These are phyloP conservation scores for Sphaerulina musiva DNA, from an alignment of 2,329 filamentous ascomycete genomes.

Conservation along the genomic window DNA sequence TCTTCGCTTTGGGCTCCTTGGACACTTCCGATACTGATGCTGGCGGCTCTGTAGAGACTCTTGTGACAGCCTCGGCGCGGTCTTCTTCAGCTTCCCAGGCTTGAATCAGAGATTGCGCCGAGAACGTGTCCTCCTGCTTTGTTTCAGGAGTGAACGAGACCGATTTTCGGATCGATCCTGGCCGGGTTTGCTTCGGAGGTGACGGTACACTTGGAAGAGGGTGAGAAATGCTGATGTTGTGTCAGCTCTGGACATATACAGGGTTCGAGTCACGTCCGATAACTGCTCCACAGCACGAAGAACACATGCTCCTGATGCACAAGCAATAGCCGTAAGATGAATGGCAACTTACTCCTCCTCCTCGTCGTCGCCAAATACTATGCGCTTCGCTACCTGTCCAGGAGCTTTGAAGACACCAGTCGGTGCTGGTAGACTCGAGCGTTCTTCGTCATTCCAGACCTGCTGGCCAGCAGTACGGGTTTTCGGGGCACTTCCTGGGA, in stretches of 20 bases:
- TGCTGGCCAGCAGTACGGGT: slow-evolving; percentile 1
- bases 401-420: slow-evolving; percentile 16
- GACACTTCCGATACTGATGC: slow-evolving; percentile 19
- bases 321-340: not conserved
- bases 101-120: slow-evolving; percentile 47
- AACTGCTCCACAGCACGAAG: not conserved
- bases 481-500: slow-evolving; percentile 4
- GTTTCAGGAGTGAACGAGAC: slow-evolving; percentile 61
- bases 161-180: slow-evolving; percentile 42
- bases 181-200: not conserved
- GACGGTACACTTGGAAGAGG: not conserved
- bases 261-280: not conserved
- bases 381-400: slow-evolving; percentile 16
- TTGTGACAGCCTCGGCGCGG: slow-evolving; percentile 20
- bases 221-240: slow-evolving; percentile 2
- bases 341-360: slow-evolving; percentile 18
- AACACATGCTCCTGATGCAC: not conserved
- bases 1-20: slow-evolving; percentile 30
- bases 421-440: slow-evolving; percentile 11
- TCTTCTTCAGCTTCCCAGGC: slow-evolving; percentile 38
- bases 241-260: not conserved
- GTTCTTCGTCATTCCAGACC: slow-evolving; percentile 3
- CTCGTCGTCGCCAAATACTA: slow-evolving; percentile 21
- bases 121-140: slow-evolving; percentile 53
- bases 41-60: slow-evolving; percentile 14